These are phyloP conservation scores for Zizania palustris DNA, from an alignment of 202 grass and related monocot species.

Conservation along the genomic window DNA sequence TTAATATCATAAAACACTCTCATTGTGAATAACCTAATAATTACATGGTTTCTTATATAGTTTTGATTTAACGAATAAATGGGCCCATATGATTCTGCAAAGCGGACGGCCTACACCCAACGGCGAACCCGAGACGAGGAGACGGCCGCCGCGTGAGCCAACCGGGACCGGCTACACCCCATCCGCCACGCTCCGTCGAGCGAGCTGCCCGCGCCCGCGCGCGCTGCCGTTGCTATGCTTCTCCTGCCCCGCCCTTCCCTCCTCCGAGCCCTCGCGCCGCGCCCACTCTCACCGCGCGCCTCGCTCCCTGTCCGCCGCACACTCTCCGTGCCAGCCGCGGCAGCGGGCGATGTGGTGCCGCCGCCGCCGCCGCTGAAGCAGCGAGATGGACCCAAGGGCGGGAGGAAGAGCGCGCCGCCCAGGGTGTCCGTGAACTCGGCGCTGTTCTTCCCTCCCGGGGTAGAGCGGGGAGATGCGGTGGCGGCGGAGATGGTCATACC, in stretches of 20 bases:
- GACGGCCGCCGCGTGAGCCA: not conserved
- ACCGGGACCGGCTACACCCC: not conserved
- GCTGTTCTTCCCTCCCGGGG: slow-evolving; percentile 80
- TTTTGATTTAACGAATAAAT: not conserved
- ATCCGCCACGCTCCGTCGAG: slow-evolving; percentile 32
- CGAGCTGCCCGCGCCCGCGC: not conserved
- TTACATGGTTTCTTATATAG: not conserved
- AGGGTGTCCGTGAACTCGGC: slow-evolving; percentile 44
- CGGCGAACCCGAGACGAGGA: not conserved
- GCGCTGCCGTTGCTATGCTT: slow-evolving; percentile 53
- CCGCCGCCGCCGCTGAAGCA: not conserved
- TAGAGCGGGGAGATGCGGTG: slow-evolving; percentile 45
- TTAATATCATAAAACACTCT: too few relatives aligned
- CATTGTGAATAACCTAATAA: too few relatives aligned
- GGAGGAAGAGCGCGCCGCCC: slow-evolving; percentile 27
- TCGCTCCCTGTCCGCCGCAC: slow-evolving; percentile 29
- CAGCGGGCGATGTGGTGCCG: slow-evolving; percentile 27
- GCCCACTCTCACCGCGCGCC: not conserved
- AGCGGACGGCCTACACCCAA: not conserved
- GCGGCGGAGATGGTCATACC: slow-evolving; percentile 62
- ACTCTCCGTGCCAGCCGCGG: slow-evolving; percentile 17
- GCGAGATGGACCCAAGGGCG: slow-evolving; percentile 24
- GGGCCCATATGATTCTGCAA: not conserved
- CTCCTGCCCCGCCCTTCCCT: slow-evolving; percentile 48
- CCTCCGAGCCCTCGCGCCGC: slow-evolving; percentile 39